Conservation (phyloP, 441 rosid species). For the Erodium texanum region DNA sequence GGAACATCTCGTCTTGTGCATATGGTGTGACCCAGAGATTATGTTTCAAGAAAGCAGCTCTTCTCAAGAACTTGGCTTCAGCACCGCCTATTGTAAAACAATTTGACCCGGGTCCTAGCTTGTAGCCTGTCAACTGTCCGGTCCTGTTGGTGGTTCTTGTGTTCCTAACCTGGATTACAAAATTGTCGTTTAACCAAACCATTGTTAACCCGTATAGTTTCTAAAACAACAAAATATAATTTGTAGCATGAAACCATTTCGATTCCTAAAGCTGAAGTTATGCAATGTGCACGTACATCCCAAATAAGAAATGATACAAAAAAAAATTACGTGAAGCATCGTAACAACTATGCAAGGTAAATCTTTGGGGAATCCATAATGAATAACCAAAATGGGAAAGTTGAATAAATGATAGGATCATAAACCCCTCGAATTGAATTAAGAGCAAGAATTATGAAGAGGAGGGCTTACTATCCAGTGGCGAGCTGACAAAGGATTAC, state of each 20-base stretch:
- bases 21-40: constrained; percentile 79
- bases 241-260: too few relatives aligned
- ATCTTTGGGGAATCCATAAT: too few relatives aligned
- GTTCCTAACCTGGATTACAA: constrained; percentile 58
- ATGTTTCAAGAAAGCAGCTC: constrained; percentile 78
- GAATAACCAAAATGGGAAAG: neutral
- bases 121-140: constrained; percentile 73
- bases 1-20: constrained; percentile 50
- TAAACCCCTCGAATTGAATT: too few relatives aligned
- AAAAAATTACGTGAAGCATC: too few relatives aligned
- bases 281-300: too few relatives aligned
- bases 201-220: too few relatives aligned
- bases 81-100: constrained; percentile 74
- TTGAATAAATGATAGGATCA: neutral
- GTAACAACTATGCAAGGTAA: too few relatives aligned
- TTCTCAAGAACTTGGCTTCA: constrained; percentile 65
- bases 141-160: constrained; percentile 76
- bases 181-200: neutral
- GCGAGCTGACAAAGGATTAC: constrained; percentile 66
- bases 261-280: too few relatives aligned
- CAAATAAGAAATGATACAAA: too few relatives aligned
- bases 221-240: too few relatives aligned
- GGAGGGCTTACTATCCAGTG: constrained; percentile 68
- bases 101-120: constrained; percentile 74
- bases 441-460: too few relatives aligned